Percentiles rank a stretch among this genome's conserved stretches.
Conservation (phyloP, 1,284 basidiomycete genomes). For the Coniferiporia weirii region DNA sequence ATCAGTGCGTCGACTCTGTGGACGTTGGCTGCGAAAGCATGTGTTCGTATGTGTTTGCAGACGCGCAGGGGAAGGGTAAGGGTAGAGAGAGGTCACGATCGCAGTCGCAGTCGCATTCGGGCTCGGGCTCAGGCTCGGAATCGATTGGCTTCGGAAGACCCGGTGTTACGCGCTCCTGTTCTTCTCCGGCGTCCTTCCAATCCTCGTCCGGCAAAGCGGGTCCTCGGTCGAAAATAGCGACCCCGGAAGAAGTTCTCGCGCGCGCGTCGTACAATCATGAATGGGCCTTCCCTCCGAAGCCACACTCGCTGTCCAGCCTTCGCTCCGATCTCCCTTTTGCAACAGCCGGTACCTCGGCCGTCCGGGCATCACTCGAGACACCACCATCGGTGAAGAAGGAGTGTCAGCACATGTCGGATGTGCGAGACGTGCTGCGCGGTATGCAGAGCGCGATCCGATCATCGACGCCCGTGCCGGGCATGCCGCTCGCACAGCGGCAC, state of each 20-base stretch:
- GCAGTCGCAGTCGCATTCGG: too few relatives aligned
- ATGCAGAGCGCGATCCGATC: constrained; percentile 11
- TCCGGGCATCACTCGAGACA: neutral
- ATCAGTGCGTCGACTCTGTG: neutral
- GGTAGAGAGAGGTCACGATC: constrained; percentile 1
- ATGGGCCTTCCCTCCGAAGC: constrained; percentile 4
- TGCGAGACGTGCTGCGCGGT: constrained; percentile 6
- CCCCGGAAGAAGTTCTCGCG: constrained; percentile 13
- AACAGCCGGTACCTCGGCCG: neutral
- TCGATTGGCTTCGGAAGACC: constrained; percentile 8
- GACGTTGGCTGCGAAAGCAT: neutral
- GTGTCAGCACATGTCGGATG: constrained; percentile 3
- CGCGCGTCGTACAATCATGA: constrained; percentile 17
- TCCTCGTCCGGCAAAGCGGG: neutral
- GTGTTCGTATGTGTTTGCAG: neutral
- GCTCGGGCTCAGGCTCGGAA: too few relatives aligned
- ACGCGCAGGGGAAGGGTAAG: constrained; percentile 4
- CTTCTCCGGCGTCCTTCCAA: constrained; percentile 11
- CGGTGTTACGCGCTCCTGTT: constrained; percentile 4
- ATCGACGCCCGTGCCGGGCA: constrained; percentile 12
- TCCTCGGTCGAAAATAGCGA: constrained; percentile 2
- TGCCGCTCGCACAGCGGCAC: constrained; percentile 3
- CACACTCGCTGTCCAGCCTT: neutral
- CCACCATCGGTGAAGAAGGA: neutral
- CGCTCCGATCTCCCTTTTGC: neutral